Evolutionary conservation across 352 stramenopile species (phyloP).

Genomic region (Globisporangium perplexum): DNA sequence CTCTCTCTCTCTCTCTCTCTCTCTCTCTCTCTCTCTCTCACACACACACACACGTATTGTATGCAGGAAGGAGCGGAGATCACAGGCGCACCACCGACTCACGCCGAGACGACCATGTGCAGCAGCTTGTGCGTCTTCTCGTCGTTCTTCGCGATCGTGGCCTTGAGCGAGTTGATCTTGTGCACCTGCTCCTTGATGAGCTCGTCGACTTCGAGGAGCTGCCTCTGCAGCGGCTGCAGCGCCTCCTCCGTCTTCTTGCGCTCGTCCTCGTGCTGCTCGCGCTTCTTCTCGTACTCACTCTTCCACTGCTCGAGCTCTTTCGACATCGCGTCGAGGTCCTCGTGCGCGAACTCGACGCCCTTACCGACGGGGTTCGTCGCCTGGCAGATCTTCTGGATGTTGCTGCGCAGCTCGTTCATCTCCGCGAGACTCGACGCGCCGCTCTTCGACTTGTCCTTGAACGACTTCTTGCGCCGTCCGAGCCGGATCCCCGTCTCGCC

Average conservation of each 20-base stretch:
- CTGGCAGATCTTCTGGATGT: constrained; percentile 92
- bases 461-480: constrained; percentile 69
- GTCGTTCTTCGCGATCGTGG: constrained; percentile 91
- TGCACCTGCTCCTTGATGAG: constrained; percentile 89
- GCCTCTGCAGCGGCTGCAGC: constrained; percentile 73
- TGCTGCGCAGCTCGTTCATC: constrained; percentile 70
- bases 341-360: constrained; percentile 92
- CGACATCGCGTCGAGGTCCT: constrained; percentile 92
- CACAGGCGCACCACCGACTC: too few species aligned
- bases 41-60: too few species aligned
- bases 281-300: constrained; percentile 74
- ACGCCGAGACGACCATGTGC: constrained; percentile 82
- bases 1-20: too few species aligned
- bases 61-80: too few species aligned
- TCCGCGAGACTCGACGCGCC: constrained; percentile 58
- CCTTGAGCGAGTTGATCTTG: constrained; percentile 91
- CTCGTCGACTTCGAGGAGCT: constrained; percentile 86
- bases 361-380: constrained; percentile 87
- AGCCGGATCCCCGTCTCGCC: constrained; percentile 71
- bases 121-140: constrained; percentile 89
- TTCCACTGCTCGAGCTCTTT: constrained; percentile 92
- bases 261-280: constrained; percentile 78
- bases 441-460: constrained; percentile 75
- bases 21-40: too few species aligned
- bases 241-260: constrained; percentile 80